Conservation (phyloP, 805 yeast species). For the Kuraishia hungarica region DNA sequence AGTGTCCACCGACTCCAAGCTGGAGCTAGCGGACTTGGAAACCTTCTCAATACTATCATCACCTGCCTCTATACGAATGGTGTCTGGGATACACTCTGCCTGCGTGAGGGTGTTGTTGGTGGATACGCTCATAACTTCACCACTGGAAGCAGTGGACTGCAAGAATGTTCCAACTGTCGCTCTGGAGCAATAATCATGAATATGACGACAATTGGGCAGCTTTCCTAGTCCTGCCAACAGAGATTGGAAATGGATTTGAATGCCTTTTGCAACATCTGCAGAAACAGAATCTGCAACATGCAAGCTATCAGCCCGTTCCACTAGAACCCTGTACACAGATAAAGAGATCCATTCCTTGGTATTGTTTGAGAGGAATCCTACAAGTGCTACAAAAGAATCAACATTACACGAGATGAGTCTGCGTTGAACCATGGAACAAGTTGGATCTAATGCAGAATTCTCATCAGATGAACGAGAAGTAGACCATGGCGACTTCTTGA, state of each 20-base stretch:
- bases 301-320: background rate
- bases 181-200: background rate
- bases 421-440: background rate
- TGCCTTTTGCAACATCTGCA: background rate
- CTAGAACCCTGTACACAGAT: background rate
- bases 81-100: background rate
- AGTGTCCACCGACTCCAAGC: background rate
- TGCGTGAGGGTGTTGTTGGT: background rate
- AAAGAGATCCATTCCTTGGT: background rate
- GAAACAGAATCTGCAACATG: background rate
- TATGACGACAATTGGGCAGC: background rate
- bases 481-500: background rate
- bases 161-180: background rate
- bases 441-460: background rate
- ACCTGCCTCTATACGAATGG: background rate
- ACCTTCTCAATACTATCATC: background rate
- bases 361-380: background rate
- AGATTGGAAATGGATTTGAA: background rate
- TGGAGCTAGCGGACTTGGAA: background rate
- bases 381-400: background rate
- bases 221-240: background rate
- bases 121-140: background rate
- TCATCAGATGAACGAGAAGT: background rate
- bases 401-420: background rate
- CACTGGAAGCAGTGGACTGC: background rate